phyloP scores from a whole-genome alignment of 164 flowering plant genomes.

The Umbilicus rupestris region DNA sequence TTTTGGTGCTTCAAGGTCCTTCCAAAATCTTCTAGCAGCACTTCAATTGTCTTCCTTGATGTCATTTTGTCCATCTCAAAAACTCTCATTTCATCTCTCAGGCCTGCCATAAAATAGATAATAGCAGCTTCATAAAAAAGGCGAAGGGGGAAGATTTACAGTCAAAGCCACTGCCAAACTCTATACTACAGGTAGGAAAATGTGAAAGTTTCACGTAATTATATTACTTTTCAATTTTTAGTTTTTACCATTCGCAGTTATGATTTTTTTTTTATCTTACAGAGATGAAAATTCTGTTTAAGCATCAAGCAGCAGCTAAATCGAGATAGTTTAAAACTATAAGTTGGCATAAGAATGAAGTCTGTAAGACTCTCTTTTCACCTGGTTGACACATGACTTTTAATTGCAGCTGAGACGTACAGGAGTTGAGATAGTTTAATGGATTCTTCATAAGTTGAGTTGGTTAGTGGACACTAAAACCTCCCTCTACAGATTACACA shows the following conservation, averaged over 20 bases:
- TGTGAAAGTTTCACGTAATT: neutral
- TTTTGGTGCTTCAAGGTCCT: conserved; percentile 3
- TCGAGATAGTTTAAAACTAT: neutral
- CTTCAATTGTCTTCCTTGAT: conserved; percentile 53
- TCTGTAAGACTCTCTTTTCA: conserved; percentile 13
- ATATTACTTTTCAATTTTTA: neutral
- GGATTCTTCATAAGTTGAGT: conserved; percentile 39
- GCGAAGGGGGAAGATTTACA: neutral
- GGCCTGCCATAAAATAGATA: conserved; percentile 41
- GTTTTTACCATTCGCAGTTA: neutral
- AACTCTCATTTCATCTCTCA: conserved; percentile 39
- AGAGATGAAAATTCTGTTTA: no score
- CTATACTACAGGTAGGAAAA: neutral
- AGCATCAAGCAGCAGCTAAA: no score
- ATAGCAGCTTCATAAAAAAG: neutral
- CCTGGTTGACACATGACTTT: conserved; percentile 41
- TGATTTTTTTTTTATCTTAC: no score
- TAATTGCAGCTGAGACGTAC: conserved; percentile 41
- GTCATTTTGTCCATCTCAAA: conserved; percentile 48
- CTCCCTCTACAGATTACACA: conserved; percentile 53
- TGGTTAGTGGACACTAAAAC: conserved; percentile 49
- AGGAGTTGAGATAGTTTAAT: conserved; percentile 30
- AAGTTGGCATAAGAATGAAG: neutral
- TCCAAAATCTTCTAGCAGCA: conserved; percentile 49
- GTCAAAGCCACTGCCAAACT: neutral